A percentile compares a stretch with the other conserved stretches of the same genome.
Conservation (phyloP, 2,329 filamentous ascomycete genomes). For the Venturia asperata region DNA sequence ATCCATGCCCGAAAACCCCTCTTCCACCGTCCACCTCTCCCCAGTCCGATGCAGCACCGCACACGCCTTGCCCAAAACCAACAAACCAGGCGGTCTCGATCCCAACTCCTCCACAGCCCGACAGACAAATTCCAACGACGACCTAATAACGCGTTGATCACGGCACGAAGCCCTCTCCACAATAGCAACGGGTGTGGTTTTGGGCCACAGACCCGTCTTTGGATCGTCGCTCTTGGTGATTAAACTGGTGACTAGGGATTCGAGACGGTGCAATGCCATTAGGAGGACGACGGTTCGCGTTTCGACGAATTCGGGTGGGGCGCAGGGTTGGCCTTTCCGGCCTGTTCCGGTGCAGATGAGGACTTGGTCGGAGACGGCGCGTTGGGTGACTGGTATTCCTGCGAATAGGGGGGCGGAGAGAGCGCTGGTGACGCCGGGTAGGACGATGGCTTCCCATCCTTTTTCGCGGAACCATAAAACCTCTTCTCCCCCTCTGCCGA, state of each 20-base stretch:
- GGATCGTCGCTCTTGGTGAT: slow-evolving; percentile 19
- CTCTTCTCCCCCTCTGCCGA: slow-evolving; percentile 91
- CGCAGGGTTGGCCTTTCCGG: slow-evolving; percentile 73
- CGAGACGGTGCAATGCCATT: slow-evolving; percentile 87
- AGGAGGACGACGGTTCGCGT: slow-evolving; percentile 84
- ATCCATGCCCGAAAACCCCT: slow-evolving; percentile 73
- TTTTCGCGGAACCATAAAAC: slow-evolving; percentile 71
- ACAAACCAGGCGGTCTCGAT: slow-evolving; percentile 76
- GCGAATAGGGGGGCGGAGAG: slow-evolving; percentile 84
- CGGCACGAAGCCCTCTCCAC: slow-evolving; percentile 90
- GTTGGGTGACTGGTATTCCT: slow-evolving; percentile 78
- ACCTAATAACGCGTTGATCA: slow-evolving; percentile 87
- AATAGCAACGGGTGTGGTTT: slow-evolving; percentile 78
- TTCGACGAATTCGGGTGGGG: slow-evolving; percentile 70
- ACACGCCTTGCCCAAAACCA: slow-evolving; percentile 80
- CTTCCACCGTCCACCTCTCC: slow-evolving; percentile 74
- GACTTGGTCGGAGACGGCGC: slow-evolving; percentile 84
- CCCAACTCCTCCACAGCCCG: slow-evolving; percentile 83
- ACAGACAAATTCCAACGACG: slow-evolving; percentile 71
- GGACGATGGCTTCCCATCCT: slow-evolving; percentile 63
- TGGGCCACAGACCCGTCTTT: slow-evolving; percentile 52
- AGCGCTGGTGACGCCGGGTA: slow-evolving; percentile 87
- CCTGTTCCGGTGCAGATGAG: slow-evolving; percentile 96
- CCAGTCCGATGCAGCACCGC: slow-evolving; percentile 60
- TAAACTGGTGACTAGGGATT: slow-evolving; percentile 64